Evolutionary conservation across 1,284 basidiomycete genomes (phyloP).

Genomic region (Rhodotorula mucilaginosa): DNA sequence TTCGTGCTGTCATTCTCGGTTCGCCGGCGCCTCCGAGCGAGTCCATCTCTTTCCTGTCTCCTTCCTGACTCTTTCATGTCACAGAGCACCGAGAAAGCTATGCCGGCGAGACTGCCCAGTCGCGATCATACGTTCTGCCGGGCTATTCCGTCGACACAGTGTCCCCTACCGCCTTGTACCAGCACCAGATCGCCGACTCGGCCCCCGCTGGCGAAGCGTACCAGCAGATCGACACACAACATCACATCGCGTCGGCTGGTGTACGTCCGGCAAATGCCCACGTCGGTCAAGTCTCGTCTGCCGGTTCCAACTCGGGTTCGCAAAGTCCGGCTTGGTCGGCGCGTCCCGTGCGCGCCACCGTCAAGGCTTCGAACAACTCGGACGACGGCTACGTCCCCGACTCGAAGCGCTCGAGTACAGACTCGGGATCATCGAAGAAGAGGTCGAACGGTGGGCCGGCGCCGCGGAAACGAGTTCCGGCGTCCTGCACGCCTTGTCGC

Average conservation of each 20-base stretch:
- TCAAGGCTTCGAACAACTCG: not conserved
- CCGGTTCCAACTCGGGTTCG: not conserved
- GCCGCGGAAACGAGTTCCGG: slow-evolving; percentile 12
- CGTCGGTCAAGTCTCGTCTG: not conserved
- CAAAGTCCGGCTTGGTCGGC: not conserved
- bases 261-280: not conserved
- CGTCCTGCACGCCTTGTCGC: slow-evolving; percentile 19
- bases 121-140: slow-evolving; percentile 1
- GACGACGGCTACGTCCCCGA: not conserved
- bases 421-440: not conserved
- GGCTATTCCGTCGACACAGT: not conserved
- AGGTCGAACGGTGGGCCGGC: not conserved
- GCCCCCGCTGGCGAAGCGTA: not conserved
- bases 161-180: slow-evolving; percentile 14
- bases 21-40: not conserved
- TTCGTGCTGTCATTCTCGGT: not conserved
- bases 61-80: not conserved
- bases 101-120: not conserved
- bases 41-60: not conserved
- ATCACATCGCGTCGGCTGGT: not conserved
- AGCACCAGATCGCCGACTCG: not conserved
- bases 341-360: not conserved
- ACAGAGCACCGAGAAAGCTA: too few relatives aligned
- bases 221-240: not conserved
- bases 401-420: not conserved